Evolutionary conservation across 176 grass and related monocot species (phyloP), one percentile per base, ranked within the genome.

Genomic region (Carex pumila): DNA sequence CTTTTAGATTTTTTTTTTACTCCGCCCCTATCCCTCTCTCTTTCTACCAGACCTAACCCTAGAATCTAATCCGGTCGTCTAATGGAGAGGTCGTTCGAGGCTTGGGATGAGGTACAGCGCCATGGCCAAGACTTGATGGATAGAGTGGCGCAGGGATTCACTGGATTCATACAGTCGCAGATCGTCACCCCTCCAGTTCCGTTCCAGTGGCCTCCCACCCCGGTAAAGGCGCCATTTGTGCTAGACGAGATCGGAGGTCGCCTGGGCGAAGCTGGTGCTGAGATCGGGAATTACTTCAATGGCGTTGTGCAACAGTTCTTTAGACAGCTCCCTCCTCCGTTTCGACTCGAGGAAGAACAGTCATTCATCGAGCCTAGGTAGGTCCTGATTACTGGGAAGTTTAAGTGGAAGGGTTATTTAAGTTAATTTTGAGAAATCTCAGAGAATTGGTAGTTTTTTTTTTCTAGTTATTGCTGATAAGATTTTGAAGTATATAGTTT

Each of bases 31-130:
- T 12, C 52, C 0, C 21, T 17, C 61, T 65, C n/a, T 81, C 79
- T 17, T 43, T 83, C 39, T 68, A 4, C 80, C 22, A 69, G 5
- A 41, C 62, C 80, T 68, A 83, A 83, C 61, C 59, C 79, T 64
- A 65, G 55, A 21, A 41, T 54, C 79, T 18, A 57, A 41, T 50
- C 80, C 58, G 17, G 47, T 13, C 50, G 7, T 17, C 75, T 84
- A 75, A 92, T 93, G 88, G 96, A 98, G 96, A 90, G 90, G 85
- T 91, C 96, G 18, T 61, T 98, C 60, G 96, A 95, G 83, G 88
- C 91, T 25, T 94, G 93, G 96, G 93, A 95, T 65, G 96, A 94
- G 83, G 87, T 92, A 83, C 96, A 95, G 91, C 96, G 96, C 69
- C 94, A 97, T 58, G 94, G 94, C 47, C 94, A 92, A 57, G 96